Evolutionary conservation across 768 basidiomycete genomes (phyloP), one percentile per base, ranked within the genome.

Genomic region (Russula foetens): DNA sequence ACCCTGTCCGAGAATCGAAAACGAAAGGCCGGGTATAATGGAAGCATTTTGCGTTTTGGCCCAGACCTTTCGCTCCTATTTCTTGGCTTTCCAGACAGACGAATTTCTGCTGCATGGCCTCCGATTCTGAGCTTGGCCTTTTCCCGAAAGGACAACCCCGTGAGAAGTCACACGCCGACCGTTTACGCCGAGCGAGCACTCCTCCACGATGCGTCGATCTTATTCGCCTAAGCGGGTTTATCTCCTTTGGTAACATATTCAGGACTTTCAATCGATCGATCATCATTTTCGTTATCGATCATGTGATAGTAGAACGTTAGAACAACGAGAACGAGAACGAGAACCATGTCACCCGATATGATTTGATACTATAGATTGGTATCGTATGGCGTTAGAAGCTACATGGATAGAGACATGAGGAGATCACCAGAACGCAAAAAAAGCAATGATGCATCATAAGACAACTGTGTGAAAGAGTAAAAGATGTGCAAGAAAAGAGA

Each of bases 331-430:
- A n/a, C n/a, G n/a, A n/a, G 35, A 35, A 35, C 35, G 35, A 35
- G 35, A 35, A 35, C 14, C 14, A 35, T 35, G 35, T 35, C 35
- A 5, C n/a, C 8, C 9, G 35, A 12, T 12, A 6, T 12, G 35
- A 35, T 33, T 33, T 51, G 38, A 19, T 46, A 62, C 51, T 58
- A 41, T 57, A 44, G 24, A 58, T 31, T 62, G 60, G 56, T 57
- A 62, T 62, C 12, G 28, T 47, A 39, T 29, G 24, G 39, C 50
- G 44, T 45, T 56, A 51, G 39, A 39, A 62, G 47, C 49, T 51
- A 61, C 55, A 61, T 57, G n/a, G n/a, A 12, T 51, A 39, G 50
- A 33, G 15, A 61, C 56, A 57, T 62, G 55, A 41, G 49, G 24
- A 39, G 49, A n/a, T 46, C 39, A 17, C 51, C 51, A 52, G 43